Evolutionary conservation across 176 grass and related monocot species (phyloP), one percentile per base, ranked within the genome.

Genomic region (Juncus inflexus): DNA sequence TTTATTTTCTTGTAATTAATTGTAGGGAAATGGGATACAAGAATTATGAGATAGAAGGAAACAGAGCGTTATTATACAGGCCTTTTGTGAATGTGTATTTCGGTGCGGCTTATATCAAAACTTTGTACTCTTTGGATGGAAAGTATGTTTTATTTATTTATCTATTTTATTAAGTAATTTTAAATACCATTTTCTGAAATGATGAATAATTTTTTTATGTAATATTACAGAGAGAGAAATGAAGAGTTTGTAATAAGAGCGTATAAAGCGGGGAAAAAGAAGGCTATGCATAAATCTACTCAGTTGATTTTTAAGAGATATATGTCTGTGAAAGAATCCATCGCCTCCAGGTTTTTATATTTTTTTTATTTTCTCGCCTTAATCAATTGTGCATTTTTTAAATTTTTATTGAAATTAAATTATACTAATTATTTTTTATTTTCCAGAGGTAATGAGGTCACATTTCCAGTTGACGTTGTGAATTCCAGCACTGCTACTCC

Each of bases 221-320:
- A 47, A 47, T 75, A 7, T 69, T 81, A 37, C 77, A 91, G 92
- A 56, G 87, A 97, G 79, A 91, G 92, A 83, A 97, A 59, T 35
- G 92, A 97, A 89, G 92, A 91, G 65, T 97, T 97, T 83, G 88
- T 97, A 65, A 77, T 86, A 78, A 86, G 92, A 86, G 87, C 92
- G 54, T 97, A 91, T 53, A 89, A 80, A 75, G 92, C 77, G 5
- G 83, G 92, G 42, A 91, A 81, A 76, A 91, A 91, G 77, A 97
- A 91, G 74, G 92, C 80, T 65, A 62, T 35, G 72, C 92, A 97
- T 70, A 97, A 91, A 75, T 97, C 92, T 74, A 86, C 85, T 66
- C 61, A 52, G 28, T 75, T 81, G 14, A 77, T 74, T 67, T 97
- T 91, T 62, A 77, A 89, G 58, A 75, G 85, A 54, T 97, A 97